Conservation (phyloP, 2,329 filamentous ascomycete genomes). For the Penicillium sp. region DNA sequence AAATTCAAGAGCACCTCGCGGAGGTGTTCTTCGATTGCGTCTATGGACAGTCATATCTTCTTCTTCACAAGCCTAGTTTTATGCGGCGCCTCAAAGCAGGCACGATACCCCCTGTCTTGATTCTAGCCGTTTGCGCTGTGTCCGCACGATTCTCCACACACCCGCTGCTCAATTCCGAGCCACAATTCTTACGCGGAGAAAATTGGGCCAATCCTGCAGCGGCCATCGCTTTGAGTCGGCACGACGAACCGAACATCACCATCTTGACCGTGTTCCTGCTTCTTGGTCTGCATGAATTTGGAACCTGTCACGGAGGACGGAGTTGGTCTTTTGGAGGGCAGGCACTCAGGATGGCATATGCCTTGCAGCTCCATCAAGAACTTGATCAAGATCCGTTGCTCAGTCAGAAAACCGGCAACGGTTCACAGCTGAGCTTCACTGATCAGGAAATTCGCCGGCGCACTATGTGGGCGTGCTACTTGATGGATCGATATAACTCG, state of each 20-base stretch:
- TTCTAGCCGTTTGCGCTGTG: conserved; percentile 91
- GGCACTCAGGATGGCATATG: conserved; percentile 95
- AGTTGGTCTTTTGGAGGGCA: conserved; percentile 96
- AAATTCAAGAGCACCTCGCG: conserved; percentile 88
- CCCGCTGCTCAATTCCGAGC: conserved; percentile 73
- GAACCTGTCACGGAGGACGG: conserved; percentile 91
- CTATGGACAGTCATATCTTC: conserved; percentile 91
- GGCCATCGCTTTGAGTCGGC: conserved; percentile 81
- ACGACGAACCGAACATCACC: conserved; percentile 94
- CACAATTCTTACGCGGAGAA: conserved; percentile 84
- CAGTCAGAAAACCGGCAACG: conserved; percentile 58
- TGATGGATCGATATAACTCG: conserved; percentile 98
- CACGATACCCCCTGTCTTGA: conserved; percentile 82
- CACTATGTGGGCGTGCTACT: conserved; percentile 97
- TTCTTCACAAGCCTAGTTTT: conserved; percentile 95
- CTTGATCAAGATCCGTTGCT: conserved; percentile 74
- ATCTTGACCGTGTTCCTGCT: conserved; percentile 89
- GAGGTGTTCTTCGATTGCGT: conserved; percentile 95
- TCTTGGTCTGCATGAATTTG: conserved; percentile 90
- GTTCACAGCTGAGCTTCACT: conserved; percentile 76
- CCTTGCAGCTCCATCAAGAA: conserved; percentile 89
- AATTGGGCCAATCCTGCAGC: conserved; percentile 87
- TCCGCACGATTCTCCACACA: conserved; percentile 94
- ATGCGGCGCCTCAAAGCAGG: conserved; percentile 79
- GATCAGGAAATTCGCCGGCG: conserved; percentile 90